Evolutionary conservation across 2,329 filamentous ascomycete genomes (phyloP).

Genomic region (Exophiala viscosa): DNA sequence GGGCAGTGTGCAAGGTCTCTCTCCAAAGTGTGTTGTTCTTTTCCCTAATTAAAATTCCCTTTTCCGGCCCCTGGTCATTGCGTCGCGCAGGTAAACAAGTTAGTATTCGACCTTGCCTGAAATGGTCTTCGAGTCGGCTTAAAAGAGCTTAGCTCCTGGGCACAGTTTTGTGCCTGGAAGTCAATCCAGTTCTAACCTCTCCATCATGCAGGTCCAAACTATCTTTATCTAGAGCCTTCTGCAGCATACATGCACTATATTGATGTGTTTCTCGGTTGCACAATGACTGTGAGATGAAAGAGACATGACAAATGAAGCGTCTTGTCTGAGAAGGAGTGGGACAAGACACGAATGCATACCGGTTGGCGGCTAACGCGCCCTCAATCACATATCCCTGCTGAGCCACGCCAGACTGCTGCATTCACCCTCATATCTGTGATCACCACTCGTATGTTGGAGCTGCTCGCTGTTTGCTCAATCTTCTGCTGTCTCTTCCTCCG

Average conservation of each 20-base stretch:
- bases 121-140: background rate
- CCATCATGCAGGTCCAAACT: no score
- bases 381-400: conserved; percentile 1
- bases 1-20: background rate
- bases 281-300: no score
- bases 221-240: no score
- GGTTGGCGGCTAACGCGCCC: background rate
- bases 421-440: background rate
- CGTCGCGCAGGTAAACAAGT: background rate
- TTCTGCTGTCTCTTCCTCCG: conserved; percentile 14
- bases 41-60: background rate
- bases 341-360: background rate
- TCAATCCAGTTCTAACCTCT: no score
- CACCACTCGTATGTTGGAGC: background rate
- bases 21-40: background rate
- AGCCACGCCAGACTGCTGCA: background rate
- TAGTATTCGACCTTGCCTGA: background rate
- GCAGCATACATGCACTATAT: no score
- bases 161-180: no score
- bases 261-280: no score
- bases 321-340: no score
- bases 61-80: background rate
- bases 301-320: no score
- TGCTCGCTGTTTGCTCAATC: conserved; percentile 2
- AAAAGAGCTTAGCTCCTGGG: background rate